phyloP scores from a whole-genome alignment of 2,329 filamentous ascomycete species.

The Alternaria solani region DNA sequence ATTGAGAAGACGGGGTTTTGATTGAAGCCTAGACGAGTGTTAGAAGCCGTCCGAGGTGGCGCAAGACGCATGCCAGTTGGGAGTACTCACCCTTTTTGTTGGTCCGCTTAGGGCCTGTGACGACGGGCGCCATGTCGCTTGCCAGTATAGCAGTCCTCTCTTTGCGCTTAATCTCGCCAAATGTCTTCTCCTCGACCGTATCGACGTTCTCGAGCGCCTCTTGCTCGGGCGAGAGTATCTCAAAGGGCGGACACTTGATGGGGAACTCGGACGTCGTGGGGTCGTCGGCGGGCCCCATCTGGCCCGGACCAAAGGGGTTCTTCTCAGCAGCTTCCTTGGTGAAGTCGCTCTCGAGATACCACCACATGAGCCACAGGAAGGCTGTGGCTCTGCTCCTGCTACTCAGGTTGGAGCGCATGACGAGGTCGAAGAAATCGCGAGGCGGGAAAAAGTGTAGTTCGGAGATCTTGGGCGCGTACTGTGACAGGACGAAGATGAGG shows the following conservation, averaged over 20 bases:
- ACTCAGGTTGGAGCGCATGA: conserved; percentile 86
- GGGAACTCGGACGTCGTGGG: conserved; percentile 55
- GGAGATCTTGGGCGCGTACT: conserved; percentile 88
- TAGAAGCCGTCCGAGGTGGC: conserved; percentile 9
- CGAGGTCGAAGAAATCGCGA: conserved; percentile 92
- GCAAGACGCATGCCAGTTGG: neutral
- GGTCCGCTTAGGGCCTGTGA: conserved; percentile 60
- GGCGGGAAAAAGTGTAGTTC: conserved; percentile 88
- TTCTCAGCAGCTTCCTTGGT: conserved; percentile 84
- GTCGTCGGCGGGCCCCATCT: conserved; percentile 46
- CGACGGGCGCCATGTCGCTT: conserved; percentile 75
- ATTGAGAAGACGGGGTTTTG: conserved; percentile 55
- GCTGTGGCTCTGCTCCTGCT: conserved; percentile 84
- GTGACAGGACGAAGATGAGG: conserved; percentile 91
- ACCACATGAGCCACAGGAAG: conserved; percentile 99
- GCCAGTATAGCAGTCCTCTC: conserved; percentile 77
- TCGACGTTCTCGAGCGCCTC: conserved; percentile 77
- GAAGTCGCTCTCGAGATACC: conserved; percentile 96
- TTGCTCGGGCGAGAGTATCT: conserved; percentile 70
- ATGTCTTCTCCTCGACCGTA: conserved; percentile 71
- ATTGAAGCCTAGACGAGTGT: conserved; percentile 43
- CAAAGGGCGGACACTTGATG: conserved; percentile 70
- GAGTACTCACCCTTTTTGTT: conserved; percentile 55
- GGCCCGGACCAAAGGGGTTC: conserved; percentile 83
- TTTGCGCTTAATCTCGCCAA: conserved; percentile 76